Evolutionary conservation across 345 rosid genomes (phyloP).

Genomic region (Brassica carinata): DNA sequence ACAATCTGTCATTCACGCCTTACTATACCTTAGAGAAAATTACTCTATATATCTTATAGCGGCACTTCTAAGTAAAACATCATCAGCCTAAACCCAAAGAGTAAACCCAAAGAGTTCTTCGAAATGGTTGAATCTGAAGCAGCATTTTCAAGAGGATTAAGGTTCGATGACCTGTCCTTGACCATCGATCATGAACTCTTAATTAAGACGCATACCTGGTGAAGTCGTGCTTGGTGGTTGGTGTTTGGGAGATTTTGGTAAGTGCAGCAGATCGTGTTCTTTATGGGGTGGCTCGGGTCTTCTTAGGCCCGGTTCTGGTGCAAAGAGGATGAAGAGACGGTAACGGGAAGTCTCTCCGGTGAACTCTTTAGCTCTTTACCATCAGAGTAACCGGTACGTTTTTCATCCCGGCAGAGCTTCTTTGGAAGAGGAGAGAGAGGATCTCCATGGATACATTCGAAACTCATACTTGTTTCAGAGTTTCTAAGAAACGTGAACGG

Average conservation of each 20-base stretch:
- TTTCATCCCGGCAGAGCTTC: too few relatives aligned
- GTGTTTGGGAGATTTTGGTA: constrained; percentile 73
- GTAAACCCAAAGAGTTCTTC: constrained; percentile 61
- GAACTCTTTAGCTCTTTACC: too few relatives aligned
- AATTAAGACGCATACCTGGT: constrained; percentile 46
- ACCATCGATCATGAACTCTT: constrained; percentile 74
- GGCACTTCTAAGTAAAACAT: constrained; percentile 41
- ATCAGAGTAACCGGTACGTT: too few relatives aligned
- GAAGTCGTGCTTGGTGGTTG: constrained; percentile 85
- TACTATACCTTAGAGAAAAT: constrained; percentile 39
- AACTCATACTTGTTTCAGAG: too few relatives aligned
- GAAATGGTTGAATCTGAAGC: constrained; percentile 77
- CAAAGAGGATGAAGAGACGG: constrained; percentile 69
- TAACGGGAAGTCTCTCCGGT: too few relatives aligned
- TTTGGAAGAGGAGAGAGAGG: too few relatives aligned
- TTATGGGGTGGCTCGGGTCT: constrained; percentile 89
- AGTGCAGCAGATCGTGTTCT: constrained; percentile 51
- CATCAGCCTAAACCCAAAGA: constrained; percentile 56
- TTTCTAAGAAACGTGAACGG: too few relatives aligned
- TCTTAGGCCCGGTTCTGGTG: constrained; percentile 77
- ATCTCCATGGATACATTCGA: too few relatives aligned
- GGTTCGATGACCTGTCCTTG: constrained; percentile 59
- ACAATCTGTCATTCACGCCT: not conserved
- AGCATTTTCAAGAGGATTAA: constrained; percentile 69
- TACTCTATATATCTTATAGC: constrained; percentile 39